A percentile compares a stretch with the other conserved stretches of the same genome.
Conservation (phyloP, 139 green algal species). For the Volvox africanus region DNA sequence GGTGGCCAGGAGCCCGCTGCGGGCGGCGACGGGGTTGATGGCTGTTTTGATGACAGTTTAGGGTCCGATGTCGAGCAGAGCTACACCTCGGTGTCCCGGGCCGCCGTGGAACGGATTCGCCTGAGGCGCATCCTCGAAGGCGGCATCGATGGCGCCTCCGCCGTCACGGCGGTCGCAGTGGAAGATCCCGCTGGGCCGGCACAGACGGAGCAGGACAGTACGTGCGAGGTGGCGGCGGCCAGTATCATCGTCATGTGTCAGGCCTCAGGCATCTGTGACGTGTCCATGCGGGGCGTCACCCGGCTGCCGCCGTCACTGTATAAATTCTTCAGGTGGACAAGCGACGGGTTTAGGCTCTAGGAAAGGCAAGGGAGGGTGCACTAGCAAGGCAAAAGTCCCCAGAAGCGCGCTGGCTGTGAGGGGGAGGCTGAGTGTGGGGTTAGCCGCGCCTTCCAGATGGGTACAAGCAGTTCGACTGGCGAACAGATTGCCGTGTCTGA, state of each 20-base stretch:
- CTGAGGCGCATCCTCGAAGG: not conserved
- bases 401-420: too few species aligned
- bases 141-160: not conserved
- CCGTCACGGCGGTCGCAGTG: not conserved
- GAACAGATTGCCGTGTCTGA: too few species aligned
- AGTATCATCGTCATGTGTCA: slow-evolving; percentile 27
- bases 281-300: slow-evolving; percentile 11
- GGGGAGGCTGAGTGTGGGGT: too few species aligned
- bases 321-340: slow-evolving; percentile 33
- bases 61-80: not conserved
- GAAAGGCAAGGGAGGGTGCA: not conserved
- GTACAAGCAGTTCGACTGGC: too few species aligned
- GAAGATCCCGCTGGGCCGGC: not conserved
- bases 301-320: slow-evolving; percentile 15
- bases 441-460: too few species aligned
- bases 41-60: not conserved
- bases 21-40: not conserved
- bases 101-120: not conserved
- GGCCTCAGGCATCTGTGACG: slow-evolving; percentile 5
- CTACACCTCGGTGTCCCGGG: not conserved
- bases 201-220: slow-evolving; percentile 18
- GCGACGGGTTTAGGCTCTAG: not conserved
- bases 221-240: slow-evolving; percentile 1
- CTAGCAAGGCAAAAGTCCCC: too few species aligned
- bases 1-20: not conserved